Conservation (phyloP, 208 protist genomes). For the Endotrypanum monterogeii region DNA sequence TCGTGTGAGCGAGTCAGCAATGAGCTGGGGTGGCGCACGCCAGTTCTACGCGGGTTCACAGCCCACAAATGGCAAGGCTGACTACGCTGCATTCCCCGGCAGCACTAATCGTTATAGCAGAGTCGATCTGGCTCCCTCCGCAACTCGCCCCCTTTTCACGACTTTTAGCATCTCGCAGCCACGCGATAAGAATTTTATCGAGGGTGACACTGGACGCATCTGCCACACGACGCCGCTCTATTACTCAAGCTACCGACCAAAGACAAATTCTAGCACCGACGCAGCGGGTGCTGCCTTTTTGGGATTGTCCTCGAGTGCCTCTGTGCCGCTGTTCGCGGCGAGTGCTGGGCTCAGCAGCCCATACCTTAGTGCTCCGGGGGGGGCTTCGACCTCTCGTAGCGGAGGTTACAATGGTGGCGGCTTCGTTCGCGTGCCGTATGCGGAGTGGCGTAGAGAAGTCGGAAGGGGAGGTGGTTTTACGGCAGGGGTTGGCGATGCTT, state of each 20-base stretch:
- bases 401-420: neutral
- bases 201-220: conserved; percentile 15
- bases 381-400: neutral
- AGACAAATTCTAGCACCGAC: neutral
- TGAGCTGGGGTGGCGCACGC: neutral
- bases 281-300: neutral
- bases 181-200: conserved; percentile 13
- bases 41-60: conserved; percentile 9
- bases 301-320: neutral
- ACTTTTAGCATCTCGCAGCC: conserved; percentile 20
- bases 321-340: neutral
- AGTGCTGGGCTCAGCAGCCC: conserved; percentile 19
- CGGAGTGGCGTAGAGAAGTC: conserved; percentile 10
- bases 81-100: neutral
- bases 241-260: neutral
- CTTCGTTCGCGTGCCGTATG: conserved; percentile 1
- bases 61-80: neutral
- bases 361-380: conserved; percentile 13
- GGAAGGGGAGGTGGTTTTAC: neutral
- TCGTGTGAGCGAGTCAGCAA: neutral
- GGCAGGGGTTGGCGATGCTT: neutral
- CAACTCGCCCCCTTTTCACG: conserved; percentile 27
- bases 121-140: conserved; percentile 10
- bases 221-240: too few species aligned
- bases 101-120: conserved; percentile 5